These are phyloP conservation scores for Pharnaceum exiguum DNA, from an alignment of 148 eudicot species.

Conservation along the genomic window DNA sequence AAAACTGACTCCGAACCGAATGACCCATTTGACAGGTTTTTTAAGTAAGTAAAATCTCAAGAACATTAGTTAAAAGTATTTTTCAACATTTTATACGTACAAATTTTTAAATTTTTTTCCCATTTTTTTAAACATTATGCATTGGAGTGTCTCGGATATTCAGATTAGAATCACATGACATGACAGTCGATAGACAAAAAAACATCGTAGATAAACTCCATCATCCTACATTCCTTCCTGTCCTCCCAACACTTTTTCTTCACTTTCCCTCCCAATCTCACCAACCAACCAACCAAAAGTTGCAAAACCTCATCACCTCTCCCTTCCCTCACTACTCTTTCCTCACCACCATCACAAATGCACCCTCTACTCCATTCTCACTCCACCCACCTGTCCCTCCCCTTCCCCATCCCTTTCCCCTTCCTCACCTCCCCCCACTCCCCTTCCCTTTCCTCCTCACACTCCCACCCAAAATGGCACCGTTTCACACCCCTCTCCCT, in stretches of 20 bases:
- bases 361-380: not conserved
- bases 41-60: no score
- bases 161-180: no score
- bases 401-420: no score
- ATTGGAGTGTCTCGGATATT: no score
- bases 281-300: not conserved
- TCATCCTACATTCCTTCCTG: not conserved
- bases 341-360: not conserved
- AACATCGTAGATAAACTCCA: not conserved
- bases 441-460: constrained; percentile 10
- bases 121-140: no score
- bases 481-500: not conserved
- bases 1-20: no score
- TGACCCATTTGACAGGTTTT: no score
- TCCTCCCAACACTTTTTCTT: not conserved
- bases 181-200: no score
- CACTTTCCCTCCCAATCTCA: not conserved
- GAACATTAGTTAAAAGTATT: no score
- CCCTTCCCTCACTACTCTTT: not conserved
- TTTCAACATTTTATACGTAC: no score
- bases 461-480: not conserved
- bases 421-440: not conserved
- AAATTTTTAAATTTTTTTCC: no score
- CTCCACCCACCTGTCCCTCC: not conserved
- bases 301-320: not conserved